A percentile compares a stretch with the other conserved stretches of the same genome.
Evolutionary conservation across 805 yeast genomes (phyloP).

Genomic region (Hanseniaspora meyeri): DNA sequence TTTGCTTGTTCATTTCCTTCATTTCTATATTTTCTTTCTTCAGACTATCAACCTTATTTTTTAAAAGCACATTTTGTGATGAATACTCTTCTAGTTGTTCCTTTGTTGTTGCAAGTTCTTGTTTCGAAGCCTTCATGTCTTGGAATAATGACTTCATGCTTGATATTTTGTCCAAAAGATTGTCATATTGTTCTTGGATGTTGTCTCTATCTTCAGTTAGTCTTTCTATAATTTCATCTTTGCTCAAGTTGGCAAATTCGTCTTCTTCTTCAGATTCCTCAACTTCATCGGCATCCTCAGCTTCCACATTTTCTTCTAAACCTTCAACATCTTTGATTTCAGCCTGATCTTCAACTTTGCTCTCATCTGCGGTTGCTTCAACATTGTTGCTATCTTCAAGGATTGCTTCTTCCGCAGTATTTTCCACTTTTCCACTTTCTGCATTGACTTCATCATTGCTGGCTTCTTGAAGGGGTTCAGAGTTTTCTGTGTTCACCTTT

Average conservation of each 20-base stretch:
- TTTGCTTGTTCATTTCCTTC: conserved; percentile 39
- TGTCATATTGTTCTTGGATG: conserved; percentile 48
- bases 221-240: conserved; percentile 22
- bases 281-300: conserved; percentile 5
- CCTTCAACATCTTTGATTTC: neutral
- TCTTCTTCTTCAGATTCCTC: conserved; percentile 1
- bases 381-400: too few relatives aligned
- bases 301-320: neutral
- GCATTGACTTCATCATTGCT: too few relatives aligned
- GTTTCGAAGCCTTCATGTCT: conserved; percentile 61
- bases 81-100: conserved; percentile 39
- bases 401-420: too few relatives aligned
- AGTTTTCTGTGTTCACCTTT: neutral
- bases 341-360: neutral
- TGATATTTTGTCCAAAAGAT: conserved; percentile 48
- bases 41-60: conserved; percentile 25
- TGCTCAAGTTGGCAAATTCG: conserved; percentile 10
- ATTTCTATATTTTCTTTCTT: conserved; percentile 28
- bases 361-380: too few relatives aligned
- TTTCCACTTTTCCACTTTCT: too few relatives aligned
- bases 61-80: conserved; percentile 30
- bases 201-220: conserved; percentile 43
- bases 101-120: conserved; percentile 45
- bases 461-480: too few relatives aligned
- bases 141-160: conserved; percentile 62